Conservation (phyloP, 2,329 filamentous ascomycete species). For the Ophiostoma pallidulum region DNA sequence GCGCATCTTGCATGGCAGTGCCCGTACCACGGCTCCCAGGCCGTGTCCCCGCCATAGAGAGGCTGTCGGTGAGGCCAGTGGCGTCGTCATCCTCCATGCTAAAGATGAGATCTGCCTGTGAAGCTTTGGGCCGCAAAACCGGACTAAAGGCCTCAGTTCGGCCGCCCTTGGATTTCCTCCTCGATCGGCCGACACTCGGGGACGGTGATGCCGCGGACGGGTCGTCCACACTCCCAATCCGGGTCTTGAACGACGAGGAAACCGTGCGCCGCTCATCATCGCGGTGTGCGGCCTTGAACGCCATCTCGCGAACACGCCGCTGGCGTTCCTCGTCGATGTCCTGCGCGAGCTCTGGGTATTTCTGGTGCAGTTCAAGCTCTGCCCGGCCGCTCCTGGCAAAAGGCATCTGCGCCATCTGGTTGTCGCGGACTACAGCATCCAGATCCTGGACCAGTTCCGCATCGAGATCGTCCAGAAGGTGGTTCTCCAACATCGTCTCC, state of each 20-base stretch:
- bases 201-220: conserved; percentile 26
- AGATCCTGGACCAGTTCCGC: conserved; percentile 73
- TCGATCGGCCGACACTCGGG: conserved; percentile 34
- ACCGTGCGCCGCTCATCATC: conserved; percentile 57
- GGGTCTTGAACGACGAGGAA: conserved; percentile 46
- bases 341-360: conserved; percentile 51
- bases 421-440: conserved; percentile 68
- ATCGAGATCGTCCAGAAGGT: conserved; percentile 76
- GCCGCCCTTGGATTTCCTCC: conserved; percentile 36
- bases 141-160: conserved; percentile 56
- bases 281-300: conserved; percentile 52
- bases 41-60: conserved; percentile 5
- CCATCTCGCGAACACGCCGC: conserved; percentile 66
- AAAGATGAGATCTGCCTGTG: conserved; percentile 73
- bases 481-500: conserved; percentile 85
- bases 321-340: conserved; percentile 61
- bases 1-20: not conserved
- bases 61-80: conserved; percentile 23
- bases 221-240: conserved; percentile 58
- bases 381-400: conserved; percentile 67
- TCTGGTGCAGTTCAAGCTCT: conserved; percentile 55
- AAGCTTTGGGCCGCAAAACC: conserved; percentile 56
- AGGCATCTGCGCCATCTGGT: conserved; percentile 70
- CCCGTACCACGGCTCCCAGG: not conserved
- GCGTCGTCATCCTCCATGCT: conserved; percentile 77